Percentiles rank a stretch among this genome's conserved stretches.
Evolutionary conservation across 75 land plant genomes (phyloP).

Genomic region (Adiantum capillusveneris): DNA sequence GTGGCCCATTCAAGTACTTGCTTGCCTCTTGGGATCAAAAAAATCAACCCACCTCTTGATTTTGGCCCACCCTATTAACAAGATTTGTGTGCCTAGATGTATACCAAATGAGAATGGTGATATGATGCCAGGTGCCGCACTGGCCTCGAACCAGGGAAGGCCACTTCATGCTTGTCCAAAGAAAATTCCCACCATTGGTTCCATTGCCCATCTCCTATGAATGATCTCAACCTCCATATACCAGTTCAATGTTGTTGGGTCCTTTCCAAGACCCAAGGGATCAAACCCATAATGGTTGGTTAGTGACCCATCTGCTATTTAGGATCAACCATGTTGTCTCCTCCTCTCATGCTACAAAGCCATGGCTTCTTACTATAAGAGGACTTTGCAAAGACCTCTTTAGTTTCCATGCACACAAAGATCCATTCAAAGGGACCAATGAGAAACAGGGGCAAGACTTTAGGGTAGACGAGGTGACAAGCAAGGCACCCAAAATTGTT

Average conservation of each 20-base stretch:
- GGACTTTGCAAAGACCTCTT: too few relatives aligned
- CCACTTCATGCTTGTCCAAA: slow-evolving; percentile 93
- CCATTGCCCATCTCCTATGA: slow-evolving; percentile 99
- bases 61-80: slow-evolving; percentile 98
- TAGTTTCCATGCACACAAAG: too few relatives aligned
- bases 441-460: too few relatives aligned
- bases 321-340: too few relatives aligned
- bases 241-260: slow-evolving; percentile 88
- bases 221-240: slow-evolving; percentile 97
- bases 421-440: too few relatives aligned
- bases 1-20: slow-evolving; percentile 97
- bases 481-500: too few relatives aligned
- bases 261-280: slow-evolving; percentile 88
- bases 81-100: slow-evolving; percentile 81
- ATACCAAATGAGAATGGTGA: slow-evolving; percentile 93
- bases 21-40: slow-evolving; percentile 79
- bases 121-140: slow-evolving; percentile 77
- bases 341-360: too few relatives aligned
- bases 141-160: slow-evolving; percentile 93
- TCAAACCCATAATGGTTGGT: slow-evolving; percentile 96
- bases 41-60: slow-evolving; percentile 93
- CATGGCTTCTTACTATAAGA: too few relatives aligned
- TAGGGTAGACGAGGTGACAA: too few relatives aligned
- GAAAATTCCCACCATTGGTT: slow-evolving; percentile 89
- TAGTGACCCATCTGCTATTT: too few relatives aligned